Evolutionary conservation across 2,329 filamentous ascomycete genomes (phyloP).

Genomic region (Neonectria neomacrospora): DNA sequence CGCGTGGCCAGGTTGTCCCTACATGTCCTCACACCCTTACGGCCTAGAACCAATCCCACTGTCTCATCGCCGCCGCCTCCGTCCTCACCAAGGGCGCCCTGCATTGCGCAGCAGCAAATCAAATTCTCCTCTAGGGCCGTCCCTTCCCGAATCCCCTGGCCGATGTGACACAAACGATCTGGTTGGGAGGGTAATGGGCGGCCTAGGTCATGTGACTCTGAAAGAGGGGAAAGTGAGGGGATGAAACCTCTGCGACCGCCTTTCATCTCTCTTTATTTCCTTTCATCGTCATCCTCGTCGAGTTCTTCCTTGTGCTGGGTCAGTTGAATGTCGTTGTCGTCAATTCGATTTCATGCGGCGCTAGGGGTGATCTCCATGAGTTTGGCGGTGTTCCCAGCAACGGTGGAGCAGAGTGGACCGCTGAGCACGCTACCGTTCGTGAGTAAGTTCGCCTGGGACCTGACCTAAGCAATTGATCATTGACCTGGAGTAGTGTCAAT

Average conservation of each 20-base stretch:
- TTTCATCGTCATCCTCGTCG: slow-evolving; percentile 11
- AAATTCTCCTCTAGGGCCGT: slow-evolving; percentile 27
- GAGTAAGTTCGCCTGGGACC: slow-evolving; percentile 8
- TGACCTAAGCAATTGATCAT: neutral
- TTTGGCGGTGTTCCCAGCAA: slow-evolving; percentile 8
- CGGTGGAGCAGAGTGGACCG: slow-evolving; percentile 26
- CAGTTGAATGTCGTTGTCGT: slow-evolving; percentile 8
- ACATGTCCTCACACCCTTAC: slow-evolving; percentile 23
- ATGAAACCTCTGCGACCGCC: slow-evolving; percentile 41
- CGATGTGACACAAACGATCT: slow-evolving; percentile 43
- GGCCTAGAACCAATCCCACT: slow-evolving; percentile 22
- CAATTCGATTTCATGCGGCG: slow-evolving; percentile 25
- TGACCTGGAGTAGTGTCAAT: neutral
- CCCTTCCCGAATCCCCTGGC: slow-evolving; percentile 38
- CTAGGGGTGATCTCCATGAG: slow-evolving; percentile 18
- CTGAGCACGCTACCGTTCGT: slow-evolving; percentile 11
- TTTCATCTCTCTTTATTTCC: slow-evolving; percentile 27
- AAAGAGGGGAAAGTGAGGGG: slow-evolving; percentile 47
- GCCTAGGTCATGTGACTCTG: slow-evolving; percentile 47
- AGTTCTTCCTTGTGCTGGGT: slow-evolving; percentile 22
- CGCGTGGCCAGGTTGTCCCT: slow-evolving; percentile 24
- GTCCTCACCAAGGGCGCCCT: slow-evolving; percentile 22
- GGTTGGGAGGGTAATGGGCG: slow-evolving; percentile 37
- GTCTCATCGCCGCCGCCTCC: slow-evolving; percentile 21
- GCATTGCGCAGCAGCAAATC: slow-evolving; percentile 32